A percentile compares a stretch with the other conserved stretches of the same genome.
Evolutionary conservation across 2,329 filamentous ascomycete genomes (phyloP).

Genomic region (Aureobasidium zeae): DNA sequence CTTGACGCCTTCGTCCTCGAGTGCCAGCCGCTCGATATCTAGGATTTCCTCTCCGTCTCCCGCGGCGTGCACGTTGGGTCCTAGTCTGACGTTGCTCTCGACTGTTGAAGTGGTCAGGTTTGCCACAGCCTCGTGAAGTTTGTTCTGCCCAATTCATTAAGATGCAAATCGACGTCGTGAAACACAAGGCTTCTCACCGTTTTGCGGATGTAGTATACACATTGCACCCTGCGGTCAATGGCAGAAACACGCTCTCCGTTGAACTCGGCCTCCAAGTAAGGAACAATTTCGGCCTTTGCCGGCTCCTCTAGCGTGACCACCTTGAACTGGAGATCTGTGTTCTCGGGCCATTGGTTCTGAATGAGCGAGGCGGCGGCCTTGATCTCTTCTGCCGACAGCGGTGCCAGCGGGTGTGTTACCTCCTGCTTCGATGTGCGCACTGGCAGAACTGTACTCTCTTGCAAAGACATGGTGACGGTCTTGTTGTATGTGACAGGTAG

Average conservation of each 20-base stretch:
- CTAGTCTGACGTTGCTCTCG: slow-evolving; percentile 50
- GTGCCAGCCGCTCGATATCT: slow-evolving; percentile 48
- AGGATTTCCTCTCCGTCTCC: slow-evolving; percentile 52
- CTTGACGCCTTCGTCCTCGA: slow-evolving; percentile 47
- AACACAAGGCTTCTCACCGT: slow-evolving; percentile 39
- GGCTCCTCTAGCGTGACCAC: slow-evolving; percentile 43
- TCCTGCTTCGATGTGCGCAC: slow-evolving; percentile 21
- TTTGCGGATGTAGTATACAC: slow-evolving; percentile 51
- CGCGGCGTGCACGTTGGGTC: slow-evolving; percentile 48
- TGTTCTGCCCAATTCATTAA: slow-evolving; percentile 36
- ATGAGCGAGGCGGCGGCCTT: slow-evolving; percentile 42
- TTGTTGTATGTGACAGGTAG: neutral
- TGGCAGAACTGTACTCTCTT: slow-evolving; percentile 19
- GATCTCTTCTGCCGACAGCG: slow-evolving; percentile 51
- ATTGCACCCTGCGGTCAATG: slow-evolving; percentile 45
- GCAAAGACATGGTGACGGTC: slow-evolving; percentile 10
- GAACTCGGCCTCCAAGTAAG: slow-evolving; percentile 19
- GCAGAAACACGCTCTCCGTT: slow-evolving; percentile 48
- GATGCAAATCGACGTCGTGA: neutral
- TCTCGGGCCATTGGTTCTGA: slow-evolving; percentile 45
- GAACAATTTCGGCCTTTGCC: slow-evolving; percentile 17
- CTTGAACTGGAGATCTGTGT: slow-evolving; percentile 54
- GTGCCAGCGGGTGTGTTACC: slow-evolving; percentile 48
- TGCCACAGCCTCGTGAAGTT: slow-evolving; percentile 52
- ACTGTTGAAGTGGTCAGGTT: slow-evolving; percentile 44